These are phyloP conservation scores for Fonsecaea erecta DNA, from an alignment of 2,329 filamentous ascomycete genomes.

Conservation along the genomic window DNA sequence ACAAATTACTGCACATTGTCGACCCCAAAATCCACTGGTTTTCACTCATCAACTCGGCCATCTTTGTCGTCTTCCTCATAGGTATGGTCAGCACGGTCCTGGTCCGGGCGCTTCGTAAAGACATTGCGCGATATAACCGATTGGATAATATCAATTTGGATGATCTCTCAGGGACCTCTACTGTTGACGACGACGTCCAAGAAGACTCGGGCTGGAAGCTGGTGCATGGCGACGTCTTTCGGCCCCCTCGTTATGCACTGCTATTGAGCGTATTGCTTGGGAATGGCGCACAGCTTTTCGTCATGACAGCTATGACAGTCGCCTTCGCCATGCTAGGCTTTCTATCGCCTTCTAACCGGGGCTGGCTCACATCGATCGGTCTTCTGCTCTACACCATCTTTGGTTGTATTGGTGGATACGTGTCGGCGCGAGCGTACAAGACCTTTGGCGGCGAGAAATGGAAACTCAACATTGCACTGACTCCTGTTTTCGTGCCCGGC, in stretches of 20 bases:
- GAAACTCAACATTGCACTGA: constrained; percentile 91
- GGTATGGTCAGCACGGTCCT: constrained; percentile 93
- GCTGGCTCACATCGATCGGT: constrained; percentile 90
- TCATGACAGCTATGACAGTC: constrained; percentile 96
- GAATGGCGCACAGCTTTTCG: constrained; percentile 93
- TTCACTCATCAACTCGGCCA: constrained; percentile 91
- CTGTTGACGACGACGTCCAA: constrained; percentile 84
- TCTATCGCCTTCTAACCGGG: constrained; percentile 92
- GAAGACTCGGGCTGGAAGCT: constrained; percentile 99
- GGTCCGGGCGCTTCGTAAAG: constrained; percentile 84
- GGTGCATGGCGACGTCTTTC: constrained; percentile 96
- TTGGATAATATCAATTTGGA: constrained; percentile 89
- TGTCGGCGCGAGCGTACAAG: constrained; percentile 91
- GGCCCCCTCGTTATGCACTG: constrained; percentile 79
- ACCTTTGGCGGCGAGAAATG: constrained; percentile 88
- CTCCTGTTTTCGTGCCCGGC: constrained; percentile 81
- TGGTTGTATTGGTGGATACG: constrained; percentile 89
- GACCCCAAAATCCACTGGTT: constrained; percentile 99
- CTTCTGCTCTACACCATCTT: constrained; percentile 92
- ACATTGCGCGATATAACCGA: constrained; percentile 95
- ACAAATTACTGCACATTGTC: constrained; percentile 97
- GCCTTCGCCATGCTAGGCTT: constrained; percentile 92
- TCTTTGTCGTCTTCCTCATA: constrained; percentile 90
- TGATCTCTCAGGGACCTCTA: constrained; percentile 79
- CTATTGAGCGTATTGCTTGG: constrained; percentile 86